phyloP scores from a whole-genome alignment of 768 basidiomycete genomes.

The Mycena polygramma region DNA sequence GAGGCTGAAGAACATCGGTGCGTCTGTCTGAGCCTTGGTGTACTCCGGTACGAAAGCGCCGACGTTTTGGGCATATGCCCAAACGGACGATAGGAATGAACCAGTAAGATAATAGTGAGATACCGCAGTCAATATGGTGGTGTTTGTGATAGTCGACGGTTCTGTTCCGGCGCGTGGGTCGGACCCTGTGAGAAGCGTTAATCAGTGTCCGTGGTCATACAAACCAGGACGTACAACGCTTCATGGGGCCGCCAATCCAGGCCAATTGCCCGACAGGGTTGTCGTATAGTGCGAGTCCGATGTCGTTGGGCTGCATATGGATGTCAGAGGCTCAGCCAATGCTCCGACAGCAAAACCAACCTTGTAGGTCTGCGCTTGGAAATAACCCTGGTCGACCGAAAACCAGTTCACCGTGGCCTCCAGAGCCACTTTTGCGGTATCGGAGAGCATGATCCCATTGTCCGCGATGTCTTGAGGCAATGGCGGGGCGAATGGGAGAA shows the following conservation, averaged over 20 bases:
- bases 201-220: not conserved
- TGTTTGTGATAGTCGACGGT: constrained; percentile 17
- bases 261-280: constrained; percentile 44
- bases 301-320: constrained; percentile 38
- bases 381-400: constrained; percentile 20
- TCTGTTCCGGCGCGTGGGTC: constrained; percentile 33
- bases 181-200: constrained; percentile 17
- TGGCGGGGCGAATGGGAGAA: constrained; percentile 24
- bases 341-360: not conserved
- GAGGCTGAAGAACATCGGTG: constrained; percentile 28
- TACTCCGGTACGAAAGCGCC: constrained; percentile 5
- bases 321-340: not conserved
- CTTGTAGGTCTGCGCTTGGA: constrained; percentile 4
- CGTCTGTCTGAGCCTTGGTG: constrained; percentile 25
- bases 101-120: constrained; percentile 44
- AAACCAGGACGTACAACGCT: constrained; percentile 16
- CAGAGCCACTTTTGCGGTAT: constrained; percentile 17
- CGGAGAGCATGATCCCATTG: constrained; percentile 19
- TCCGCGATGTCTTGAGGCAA: constrained; percentile 17
- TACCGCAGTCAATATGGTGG: constrained; percentile 38
- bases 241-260: constrained; percentile 41
- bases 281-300: constrained; percentile 44
- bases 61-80: constrained; percentile 35
- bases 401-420: constrained; percentile 11
- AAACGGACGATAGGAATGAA: constrained; percentile 38